Evolutionary conservation across 2,329 filamentous ascomycete genomes (phyloP).

Genomic region (Diplodia intermedia): DNA sequence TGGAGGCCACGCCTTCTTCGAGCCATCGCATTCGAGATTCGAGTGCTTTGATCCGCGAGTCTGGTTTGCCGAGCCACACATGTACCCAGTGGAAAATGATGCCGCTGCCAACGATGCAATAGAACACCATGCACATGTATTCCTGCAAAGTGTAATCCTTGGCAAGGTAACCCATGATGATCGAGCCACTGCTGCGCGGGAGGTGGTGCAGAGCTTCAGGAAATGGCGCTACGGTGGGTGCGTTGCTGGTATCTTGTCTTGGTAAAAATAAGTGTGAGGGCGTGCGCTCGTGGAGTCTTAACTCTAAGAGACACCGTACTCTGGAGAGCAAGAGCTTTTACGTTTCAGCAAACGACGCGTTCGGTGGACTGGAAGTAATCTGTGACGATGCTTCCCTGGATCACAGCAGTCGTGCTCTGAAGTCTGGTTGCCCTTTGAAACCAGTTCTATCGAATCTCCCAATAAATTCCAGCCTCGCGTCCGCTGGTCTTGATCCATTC

Average conservation of each 20-base stretch:
- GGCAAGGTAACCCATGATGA: conserved; percentile 14
- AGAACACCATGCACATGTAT: conserved; percentile 31
- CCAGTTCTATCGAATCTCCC: conserved; percentile 28
- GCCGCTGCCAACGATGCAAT: conserved; percentile 24
- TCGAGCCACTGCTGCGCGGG: conserved; percentile 7
- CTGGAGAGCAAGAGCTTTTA: conserved; percentile 7
- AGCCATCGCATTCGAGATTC: conserved; percentile 21
- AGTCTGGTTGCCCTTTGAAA: conserved; percentile 31
- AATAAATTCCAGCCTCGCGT: conserved; percentile 30
- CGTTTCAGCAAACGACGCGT: neutral
- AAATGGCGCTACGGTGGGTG: conserved; percentile 12
- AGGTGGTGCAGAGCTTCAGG: conserved; percentile 2
- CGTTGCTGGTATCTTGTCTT: neutral
- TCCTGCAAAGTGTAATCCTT: conserved; percentile 29
- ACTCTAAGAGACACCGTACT: conserved; percentile 4
- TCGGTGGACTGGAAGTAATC: neutral
- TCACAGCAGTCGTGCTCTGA: conserved; percentile 17
- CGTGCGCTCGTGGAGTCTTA: conserved; percentile 11
- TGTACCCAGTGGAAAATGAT: conserved; percentile 31
- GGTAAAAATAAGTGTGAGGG: conserved; percentile 4
- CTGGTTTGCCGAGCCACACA: conserved; percentile 32
- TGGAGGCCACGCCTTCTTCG: conserved; percentile 16
- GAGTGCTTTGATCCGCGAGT: conserved; percentile 15
- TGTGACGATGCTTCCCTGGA: conserved; percentile 18
- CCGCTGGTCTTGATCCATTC: conserved; percentile 27